Evolutionary conservation across 2,329 filamentous ascomycete species (phyloP).

Genomic region (Remersonia thermophila): DNA sequence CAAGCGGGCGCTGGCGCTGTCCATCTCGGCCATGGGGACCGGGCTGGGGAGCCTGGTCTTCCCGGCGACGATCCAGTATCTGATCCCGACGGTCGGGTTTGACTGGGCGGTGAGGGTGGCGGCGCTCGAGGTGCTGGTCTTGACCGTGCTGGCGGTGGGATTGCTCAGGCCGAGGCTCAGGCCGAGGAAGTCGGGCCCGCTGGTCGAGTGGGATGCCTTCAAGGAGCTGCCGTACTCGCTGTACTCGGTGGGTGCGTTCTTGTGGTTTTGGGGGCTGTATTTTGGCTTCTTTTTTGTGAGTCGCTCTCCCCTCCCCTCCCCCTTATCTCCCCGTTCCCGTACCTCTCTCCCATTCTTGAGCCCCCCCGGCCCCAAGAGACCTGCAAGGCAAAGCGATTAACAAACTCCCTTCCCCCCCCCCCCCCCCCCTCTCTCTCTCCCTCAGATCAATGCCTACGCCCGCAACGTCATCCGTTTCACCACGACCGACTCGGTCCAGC

Average conservation of each 20-base stretch:
- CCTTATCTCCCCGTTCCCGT: neutral
- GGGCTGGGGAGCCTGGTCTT: slow-evolving; percentile 52
- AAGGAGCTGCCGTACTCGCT: slow-evolving; percentile 33
- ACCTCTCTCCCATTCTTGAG: no score
- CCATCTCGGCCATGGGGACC: slow-evolving; percentile 47
- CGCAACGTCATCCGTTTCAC: slow-evolving; percentile 33
- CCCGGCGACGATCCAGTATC: slow-evolving; percentile 42
- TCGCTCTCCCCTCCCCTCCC: slow-evolving; percentile 2
- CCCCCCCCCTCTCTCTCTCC: neutral
- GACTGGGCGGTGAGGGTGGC: slow-evolving; percentile 51
- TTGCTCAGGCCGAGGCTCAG: slow-evolving; percentile 33
- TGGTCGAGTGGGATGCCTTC: slow-evolving; percentile 40
- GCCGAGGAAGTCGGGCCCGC: slow-evolving; percentile 31
- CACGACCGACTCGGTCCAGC: slow-evolving; percentile 39
- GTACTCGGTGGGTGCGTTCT: slow-evolving; percentile 27
- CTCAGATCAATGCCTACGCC: slow-evolving; percentile 32
- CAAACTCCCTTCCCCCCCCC: neutral
- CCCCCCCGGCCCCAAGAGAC: no score
- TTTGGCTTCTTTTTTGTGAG: slow-evolving; percentile 38
- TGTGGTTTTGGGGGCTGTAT: slow-evolving; percentile 39
- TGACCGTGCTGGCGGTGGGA: slow-evolving; percentile 28
- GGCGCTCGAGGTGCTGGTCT: slow-evolving; percentile 45
- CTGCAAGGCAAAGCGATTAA: no score
- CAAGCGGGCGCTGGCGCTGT: slow-evolving; percentile 45
- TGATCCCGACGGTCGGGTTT: slow-evolving; percentile 51